Evolutionary conservation across 768 basidiomycete genomes (phyloP).

Genomic region (Tricholoma sp.): DNA sequence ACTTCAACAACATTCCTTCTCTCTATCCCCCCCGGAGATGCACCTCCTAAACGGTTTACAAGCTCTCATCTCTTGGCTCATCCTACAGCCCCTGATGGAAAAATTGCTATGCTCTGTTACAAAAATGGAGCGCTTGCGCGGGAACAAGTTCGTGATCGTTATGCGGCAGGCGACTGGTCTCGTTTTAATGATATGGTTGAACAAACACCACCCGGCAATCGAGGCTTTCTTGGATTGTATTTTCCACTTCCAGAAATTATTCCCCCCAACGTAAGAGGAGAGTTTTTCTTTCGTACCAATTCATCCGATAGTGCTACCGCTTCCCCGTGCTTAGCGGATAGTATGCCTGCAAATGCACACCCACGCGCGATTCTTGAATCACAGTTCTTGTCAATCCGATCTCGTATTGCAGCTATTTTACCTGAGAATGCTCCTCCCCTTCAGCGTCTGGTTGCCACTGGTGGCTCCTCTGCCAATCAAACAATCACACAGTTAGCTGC

Average conservation of each 20-base stretch:
- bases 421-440: slow-evolving; percentile 34
- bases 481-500: slow-evolving; percentile 72
- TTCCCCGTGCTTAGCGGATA: slow-evolving; percentile 22
- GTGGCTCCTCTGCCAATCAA: slow-evolving; percentile 72
- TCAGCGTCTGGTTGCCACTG: slow-evolving; percentile 68
- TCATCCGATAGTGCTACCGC: slow-evolving; percentile 17
- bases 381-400: slow-evolving; percentile 77
- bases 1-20: slow-evolving; percentile 87
- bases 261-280: slow-evolving; percentile 70
- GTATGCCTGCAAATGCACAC: slow-evolving; percentile 44
- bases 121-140: slow-evolving; percentile 85
- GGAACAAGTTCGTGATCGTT: slow-evolving; percentile 66
- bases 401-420: slow-evolving; percentile 43
- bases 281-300: slow-evolving; percentile 50
- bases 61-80: slow-evolving; percentile 73
- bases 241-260: slow-evolving; percentile 88
- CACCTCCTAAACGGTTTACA: slow-evolving; percentile 63
- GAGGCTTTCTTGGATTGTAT: slow-evolving; percentile 66
- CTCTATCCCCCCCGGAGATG: slow-evolving; percentile 61
- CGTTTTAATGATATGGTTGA: slow-evolving; percentile 66
- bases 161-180: slow-evolving; percentile 58
- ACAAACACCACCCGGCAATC: slow-evolving; percentile 47
- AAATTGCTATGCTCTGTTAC: slow-evolving; percentile 91
- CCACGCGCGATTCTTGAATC: slow-evolving; percentile 80
- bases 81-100: slow-evolving; percentile 53